These are phyloP conservation scores for Spathaspora hagerdaliae DNA, from an alignment of 805 yeast genomes.

Conservation along the genomic window DNA sequence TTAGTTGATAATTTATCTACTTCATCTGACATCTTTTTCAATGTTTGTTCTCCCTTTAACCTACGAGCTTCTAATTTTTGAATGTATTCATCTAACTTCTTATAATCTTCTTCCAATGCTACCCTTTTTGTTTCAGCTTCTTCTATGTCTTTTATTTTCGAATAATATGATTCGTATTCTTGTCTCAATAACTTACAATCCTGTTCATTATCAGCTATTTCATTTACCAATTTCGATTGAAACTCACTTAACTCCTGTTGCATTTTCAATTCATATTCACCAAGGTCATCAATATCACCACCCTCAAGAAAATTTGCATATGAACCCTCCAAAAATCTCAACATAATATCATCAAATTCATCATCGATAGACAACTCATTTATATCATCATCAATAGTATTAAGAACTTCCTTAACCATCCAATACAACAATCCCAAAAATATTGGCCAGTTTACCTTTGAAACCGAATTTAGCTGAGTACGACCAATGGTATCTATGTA, in stretches of 20 bases:
- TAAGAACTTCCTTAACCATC: slow-evolving; percentile 45
- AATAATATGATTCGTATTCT: slow-evolving; percentile 35
- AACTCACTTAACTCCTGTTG: slow-evolving; percentile 25
- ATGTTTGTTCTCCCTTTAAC: slow-evolving; percentile 56
- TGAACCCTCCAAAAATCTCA: slow-evolving; percentile 59
- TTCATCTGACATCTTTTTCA: slow-evolving; percentile 26
- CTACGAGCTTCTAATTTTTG: slow-evolving; percentile 63
- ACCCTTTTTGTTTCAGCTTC: slow-evolving; percentile 52
- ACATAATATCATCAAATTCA: slow-evolving; percentile 48
- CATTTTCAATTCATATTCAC: slow-evolving; percentile 47
- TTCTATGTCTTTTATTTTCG: slow-evolving; percentile 44
- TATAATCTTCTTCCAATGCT: slow-evolving; percentile 67
- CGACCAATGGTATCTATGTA: slow-evolving; percentile 75
- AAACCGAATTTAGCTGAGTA: slow-evolving; percentile 86
- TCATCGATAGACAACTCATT: slow-evolving; percentile 39
- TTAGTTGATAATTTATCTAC: slow-evolving; percentile 11
- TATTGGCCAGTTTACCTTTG: slow-evolving; percentile 83
- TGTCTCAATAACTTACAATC: slow-evolving; percentile 37
- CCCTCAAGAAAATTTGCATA: slow-evolving; percentile 64
- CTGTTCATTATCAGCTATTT: slow-evolving; percentile 32
- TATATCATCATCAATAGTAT: slow-evolving; percentile 8
- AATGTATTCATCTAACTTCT: slow-evolving; percentile 68
- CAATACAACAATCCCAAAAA: slow-evolving; percentile 81
- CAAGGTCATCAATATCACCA: slow-evolving; percentile 53
- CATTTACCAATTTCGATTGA: slow-evolving; percentile 12